Evolutionary conservation across 129 eudicot genomes (phyloP).

Genomic region (Artemisia tridentata): DNA sequence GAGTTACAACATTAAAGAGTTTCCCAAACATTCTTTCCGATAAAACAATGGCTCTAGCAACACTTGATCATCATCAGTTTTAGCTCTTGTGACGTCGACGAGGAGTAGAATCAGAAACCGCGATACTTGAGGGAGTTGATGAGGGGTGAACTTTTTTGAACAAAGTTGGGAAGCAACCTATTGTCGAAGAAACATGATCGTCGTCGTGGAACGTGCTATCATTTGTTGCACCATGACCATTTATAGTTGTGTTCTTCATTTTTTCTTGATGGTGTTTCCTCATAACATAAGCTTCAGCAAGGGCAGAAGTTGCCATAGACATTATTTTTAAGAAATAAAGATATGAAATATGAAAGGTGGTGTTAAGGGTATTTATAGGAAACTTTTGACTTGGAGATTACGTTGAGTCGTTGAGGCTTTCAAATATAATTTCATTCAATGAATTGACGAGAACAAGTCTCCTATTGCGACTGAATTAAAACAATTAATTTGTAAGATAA

Average conservation of each 20-base stretch:
- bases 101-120: too few species aligned
- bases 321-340: slow-evolving; percentile 8
- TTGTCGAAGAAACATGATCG: not conserved
- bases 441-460: too few species aligned
- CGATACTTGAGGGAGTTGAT: not conserved
- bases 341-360: not conserved
- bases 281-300: slow-evolving; percentile 45
- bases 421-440: too few species aligned
- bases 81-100: too few species aligned
- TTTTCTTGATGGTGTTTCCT: slow-evolving; percentile 36
- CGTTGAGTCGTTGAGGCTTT: not conserved
- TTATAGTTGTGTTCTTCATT: slow-evolving; percentile 12
- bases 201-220: not conserved
- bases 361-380: not conserved
- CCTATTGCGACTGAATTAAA: too few species aligned
- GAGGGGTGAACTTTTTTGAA: slow-evolving; percentile 43
- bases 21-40: too few species aligned
- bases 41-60: too few species aligned
- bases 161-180: slow-evolving; percentile 27
- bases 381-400: slow-evolving; percentile 9
- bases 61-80: too few species aligned
- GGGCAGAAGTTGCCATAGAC: slow-evolving; percentile 29
- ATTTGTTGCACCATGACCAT: too few species aligned
- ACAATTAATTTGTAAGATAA: too few species aligned
- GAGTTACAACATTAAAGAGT: too few species aligned